Evolutionary conservation across 305 asterid species (phyloP).

Genomic region (Fraxinus nigra): DNA sequence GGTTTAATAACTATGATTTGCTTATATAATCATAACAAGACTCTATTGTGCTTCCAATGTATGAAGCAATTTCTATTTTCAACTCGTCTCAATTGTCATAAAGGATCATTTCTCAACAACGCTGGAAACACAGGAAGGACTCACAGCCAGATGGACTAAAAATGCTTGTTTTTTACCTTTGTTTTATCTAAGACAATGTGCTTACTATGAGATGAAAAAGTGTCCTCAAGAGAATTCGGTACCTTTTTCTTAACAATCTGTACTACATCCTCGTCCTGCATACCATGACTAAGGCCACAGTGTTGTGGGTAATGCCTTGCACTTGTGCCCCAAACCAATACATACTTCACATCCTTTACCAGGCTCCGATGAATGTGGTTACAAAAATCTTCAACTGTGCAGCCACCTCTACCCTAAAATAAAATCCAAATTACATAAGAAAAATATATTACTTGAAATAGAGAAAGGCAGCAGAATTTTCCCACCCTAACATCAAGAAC

Average conservation of each 20-base stretch:
- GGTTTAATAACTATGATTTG: background rate
- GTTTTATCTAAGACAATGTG: background rate
- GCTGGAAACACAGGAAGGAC: background rate
- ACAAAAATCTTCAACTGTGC: constrained; percentile 91
- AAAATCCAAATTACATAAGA: constrained; percentile 8
- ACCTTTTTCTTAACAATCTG: constrained; percentile 99
- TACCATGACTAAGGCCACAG: constrained; percentile 80
- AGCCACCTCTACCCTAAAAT: constrained; percentile 94
- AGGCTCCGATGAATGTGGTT: constrained; percentile 94
- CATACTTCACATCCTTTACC: constrained; percentile 93
- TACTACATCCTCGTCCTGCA: constrained; percentile 93
- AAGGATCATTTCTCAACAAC: background rate
- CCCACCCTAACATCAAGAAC: background rate
- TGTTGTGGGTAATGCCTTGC: constrained; percentile 97
- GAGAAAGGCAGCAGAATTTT: background rate
- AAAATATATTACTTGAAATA: background rate
- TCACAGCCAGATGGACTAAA: background rate
- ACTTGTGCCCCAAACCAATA: constrained; percentile 91
- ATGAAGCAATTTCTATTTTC: background rate
- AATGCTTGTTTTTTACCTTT: background rate
- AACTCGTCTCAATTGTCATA: background rate
- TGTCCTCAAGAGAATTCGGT: constrained; percentile 3
- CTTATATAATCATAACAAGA: background rate
- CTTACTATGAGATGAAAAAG: background rate
- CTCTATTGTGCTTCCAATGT: background rate